Evolutionary conservation across 208 protist species (phyloP).

Genomic region (Blechomonas ayalai): DNA sequence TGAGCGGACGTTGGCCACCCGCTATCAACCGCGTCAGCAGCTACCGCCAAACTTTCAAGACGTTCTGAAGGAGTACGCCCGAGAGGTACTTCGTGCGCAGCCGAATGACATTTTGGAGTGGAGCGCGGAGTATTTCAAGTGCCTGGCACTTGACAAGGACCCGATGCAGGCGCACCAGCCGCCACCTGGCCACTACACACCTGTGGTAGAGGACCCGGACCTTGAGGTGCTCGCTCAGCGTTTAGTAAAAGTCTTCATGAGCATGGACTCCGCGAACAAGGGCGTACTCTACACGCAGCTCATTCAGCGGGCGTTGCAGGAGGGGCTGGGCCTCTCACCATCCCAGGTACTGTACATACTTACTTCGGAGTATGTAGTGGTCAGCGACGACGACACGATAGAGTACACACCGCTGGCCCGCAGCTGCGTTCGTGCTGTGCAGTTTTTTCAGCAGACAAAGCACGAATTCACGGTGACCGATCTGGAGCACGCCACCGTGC

Average conservation of each 20-base stretch:
- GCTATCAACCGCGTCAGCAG: constrained; percentile 81
- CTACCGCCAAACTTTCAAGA: constrained; percentile 82
- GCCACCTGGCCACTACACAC: constrained; percentile 22
- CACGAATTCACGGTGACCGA: constrained; percentile 41
- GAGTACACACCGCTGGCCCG: constrained; percentile 60
- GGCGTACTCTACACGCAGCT: constrained; percentile 40
- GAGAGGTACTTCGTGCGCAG: constrained; percentile 90
- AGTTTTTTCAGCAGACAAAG: constrained; percentile 63
- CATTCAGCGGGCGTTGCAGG: constrained; percentile 40
- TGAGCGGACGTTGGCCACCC: constrained; percentile 78
- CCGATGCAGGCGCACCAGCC: constrained; percentile 34
- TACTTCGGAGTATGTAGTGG: constrained; percentile 28
- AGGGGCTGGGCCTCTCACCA: constrained; percentile 47
- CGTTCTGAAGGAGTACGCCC: constrained; percentile 89
- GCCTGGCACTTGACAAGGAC: constrained; percentile 70
- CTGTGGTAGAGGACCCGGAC: constrained; percentile 28
- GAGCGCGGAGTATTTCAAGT: constrained; percentile 90
- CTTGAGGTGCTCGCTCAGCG: constrained; percentile 18
- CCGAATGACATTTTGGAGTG: constrained; percentile 87
- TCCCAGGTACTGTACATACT: constrained; percentile 80
- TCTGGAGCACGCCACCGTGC: constrained; percentile 47
- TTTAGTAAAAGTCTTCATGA: constrained; percentile 47
- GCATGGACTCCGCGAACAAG: constrained; percentile 25
- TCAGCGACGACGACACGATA: constrained; percentile 39
- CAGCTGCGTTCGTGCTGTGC: constrained; percentile 42